Percentiles rank a stretch among this genome's conserved stretches.
These are phyloP conservation scores for Taphrina confusa DNA, from an alignment of 1,139 yeast species.

Conservation along the genomic window DNA sequence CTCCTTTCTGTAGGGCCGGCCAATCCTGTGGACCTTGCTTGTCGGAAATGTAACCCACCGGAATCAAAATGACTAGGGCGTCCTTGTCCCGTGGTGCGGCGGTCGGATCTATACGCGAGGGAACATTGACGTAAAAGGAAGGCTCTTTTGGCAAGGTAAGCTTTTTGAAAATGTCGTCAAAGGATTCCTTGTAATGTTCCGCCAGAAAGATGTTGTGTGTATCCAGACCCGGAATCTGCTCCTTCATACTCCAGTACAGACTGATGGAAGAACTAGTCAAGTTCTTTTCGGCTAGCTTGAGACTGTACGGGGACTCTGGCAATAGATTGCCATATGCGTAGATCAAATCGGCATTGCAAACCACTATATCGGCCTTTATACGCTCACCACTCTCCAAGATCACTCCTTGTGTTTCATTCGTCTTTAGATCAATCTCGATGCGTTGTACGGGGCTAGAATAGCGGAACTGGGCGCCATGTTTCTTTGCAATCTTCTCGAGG, in stretches of 20 bases:
- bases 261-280: slow-evolving; percentile 30
- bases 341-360: slow-evolving; percentile 34
- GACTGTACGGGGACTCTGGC: slow-evolving; percentile 26
- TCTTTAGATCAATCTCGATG: slow-evolving; percentile 22
- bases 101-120: slow-evolving; percentile 30
- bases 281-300: slow-evolving; percentile 28
- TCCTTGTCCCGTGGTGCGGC: slow-evolving; percentile 34
- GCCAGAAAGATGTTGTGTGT: slow-evolving; percentile 36
- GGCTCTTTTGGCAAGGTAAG: slow-evolving; percentile 28
- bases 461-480: slow-evolving; percentile 28
- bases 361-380: slow-evolving; percentile 25
- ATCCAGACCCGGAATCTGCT: slow-evolving; percentile 27
- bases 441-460: slow-evolving; percentile 30
- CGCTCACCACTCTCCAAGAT: slow-evolving; percentile 32
- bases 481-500: slow-evolving; percentile 32
- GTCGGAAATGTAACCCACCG: slow-evolving; percentile 36
- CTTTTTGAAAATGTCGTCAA: slow-evolving; percentile 32
- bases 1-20: slow-evolving; percentile 19
- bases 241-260: slow-evolving; percentile 35
- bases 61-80: slow-evolving; percentile 27
- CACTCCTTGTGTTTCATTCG: slow-evolving; percentile 33
- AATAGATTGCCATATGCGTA: slow-evolving; percentile 30
- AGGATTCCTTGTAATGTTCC: slow-evolving; percentile 34
- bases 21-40: slow-evolving; percentile 32
- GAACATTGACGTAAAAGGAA: slow-evolving; percentile 34